phyloP scores from a whole-genome alignment of 1,284 basidiomycete genomes.

The Melampsora larici-populina region DNA sequence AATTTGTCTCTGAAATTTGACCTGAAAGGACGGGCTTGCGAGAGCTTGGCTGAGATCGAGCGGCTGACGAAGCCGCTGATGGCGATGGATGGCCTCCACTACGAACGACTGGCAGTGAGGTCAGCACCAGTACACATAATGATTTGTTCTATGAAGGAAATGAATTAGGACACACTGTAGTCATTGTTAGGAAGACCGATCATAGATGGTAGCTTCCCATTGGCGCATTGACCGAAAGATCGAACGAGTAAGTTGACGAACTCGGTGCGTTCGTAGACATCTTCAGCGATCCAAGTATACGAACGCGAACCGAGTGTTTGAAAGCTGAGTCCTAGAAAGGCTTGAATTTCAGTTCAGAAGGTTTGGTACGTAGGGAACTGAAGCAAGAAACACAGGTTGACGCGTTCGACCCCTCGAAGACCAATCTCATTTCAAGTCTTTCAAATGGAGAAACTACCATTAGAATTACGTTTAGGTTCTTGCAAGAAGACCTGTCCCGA shows the following conservation, averaged over 20 bases:
- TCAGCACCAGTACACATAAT: too few species aligned
- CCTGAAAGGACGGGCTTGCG: slow-evolving; percentile 3
- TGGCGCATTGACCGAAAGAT: slow-evolving; percentile 66
- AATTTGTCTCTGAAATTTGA: not conserved
- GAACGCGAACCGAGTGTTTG: slow-evolving; percentile 65
- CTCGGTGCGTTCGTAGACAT: slow-evolving; percentile 63
- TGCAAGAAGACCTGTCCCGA: too few species aligned
- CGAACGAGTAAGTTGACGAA: slow-evolving; percentile 70
- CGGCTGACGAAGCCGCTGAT: not conserved
- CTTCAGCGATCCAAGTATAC: slow-evolving; percentile 82
- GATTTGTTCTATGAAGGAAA: slow-evolving; percentile 32
- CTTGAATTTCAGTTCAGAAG: not conserved
- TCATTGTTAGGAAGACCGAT: slow-evolving; percentile 50
- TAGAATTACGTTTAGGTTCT: slow-evolving; percentile 94
- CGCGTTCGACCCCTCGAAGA: slow-evolving; percentile 72
- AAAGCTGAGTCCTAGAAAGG: slow-evolving; percentile 31
- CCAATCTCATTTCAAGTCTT: slow-evolving; percentile 91
- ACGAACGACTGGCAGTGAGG: slow-evolving; percentile 5
- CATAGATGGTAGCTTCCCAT: slow-evolving; percentile 58
- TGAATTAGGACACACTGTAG: slow-evolving; percentile 38
- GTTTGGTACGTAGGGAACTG: too few species aligned
- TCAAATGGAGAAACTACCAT: slow-evolving; percentile 91
- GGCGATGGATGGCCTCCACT: slow-evolving; percentile 3
- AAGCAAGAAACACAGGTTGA: slow-evolving; percentile 61
- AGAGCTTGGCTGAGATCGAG: not conserved